These are phyloP conservation scores for Stylosanthes scabra DNA, from an alignment of 331 rosid genomes.

Conservation along the genomic window DNA sequence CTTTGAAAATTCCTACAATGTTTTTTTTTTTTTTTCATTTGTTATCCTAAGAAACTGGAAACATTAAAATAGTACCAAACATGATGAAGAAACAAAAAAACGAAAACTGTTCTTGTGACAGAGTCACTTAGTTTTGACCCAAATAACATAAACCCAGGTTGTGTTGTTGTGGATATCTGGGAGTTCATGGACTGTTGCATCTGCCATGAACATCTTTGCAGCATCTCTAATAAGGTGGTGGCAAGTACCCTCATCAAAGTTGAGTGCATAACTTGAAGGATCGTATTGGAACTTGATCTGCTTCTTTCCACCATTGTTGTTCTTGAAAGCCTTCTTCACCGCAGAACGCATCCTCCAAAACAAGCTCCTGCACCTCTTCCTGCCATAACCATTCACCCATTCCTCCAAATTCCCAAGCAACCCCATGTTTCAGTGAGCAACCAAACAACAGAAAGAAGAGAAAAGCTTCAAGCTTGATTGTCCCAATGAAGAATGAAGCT, in stretches of 20 bases:
- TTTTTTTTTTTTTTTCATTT: constrained; percentile 11
- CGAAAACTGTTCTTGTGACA: too few relatives aligned
- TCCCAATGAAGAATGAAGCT: too few relatives aligned
- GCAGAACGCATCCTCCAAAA: constrained; percentile 78
- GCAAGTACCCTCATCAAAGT: constrained; percentile 79
- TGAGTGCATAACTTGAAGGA: constrained; percentile 94
- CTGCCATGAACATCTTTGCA: constrained; percentile 35
- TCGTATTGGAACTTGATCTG: constrained; percentile 80
- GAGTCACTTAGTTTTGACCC: constrained; percentile 57
- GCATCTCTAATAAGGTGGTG: constrained; percentile 41
- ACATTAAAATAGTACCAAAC: constrained; percentile 7
- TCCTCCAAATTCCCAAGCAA: constrained; percentile 49
- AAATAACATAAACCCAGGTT: constrained; percentile 73
- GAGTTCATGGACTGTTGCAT: constrained; percentile 42
- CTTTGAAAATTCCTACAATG: constrained; percentile 24
- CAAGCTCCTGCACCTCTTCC: constrained; percentile 64
- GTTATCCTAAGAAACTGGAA: constrained; percentile 16
- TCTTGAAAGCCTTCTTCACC: constrained; percentile 73
- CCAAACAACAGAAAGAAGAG: neutral
- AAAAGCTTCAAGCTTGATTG: neutral
- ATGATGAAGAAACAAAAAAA: neutral
- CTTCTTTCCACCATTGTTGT: constrained; percentile 58
- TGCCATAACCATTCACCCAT: constrained; percentile 58
- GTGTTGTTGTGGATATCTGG: constrained; percentile 46
- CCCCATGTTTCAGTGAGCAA: constrained; percentile 43